Evolutionary conservation across 495 filamentous ascomycete species (phyloP).

Genomic region (Daldinia concentrica): DNA sequence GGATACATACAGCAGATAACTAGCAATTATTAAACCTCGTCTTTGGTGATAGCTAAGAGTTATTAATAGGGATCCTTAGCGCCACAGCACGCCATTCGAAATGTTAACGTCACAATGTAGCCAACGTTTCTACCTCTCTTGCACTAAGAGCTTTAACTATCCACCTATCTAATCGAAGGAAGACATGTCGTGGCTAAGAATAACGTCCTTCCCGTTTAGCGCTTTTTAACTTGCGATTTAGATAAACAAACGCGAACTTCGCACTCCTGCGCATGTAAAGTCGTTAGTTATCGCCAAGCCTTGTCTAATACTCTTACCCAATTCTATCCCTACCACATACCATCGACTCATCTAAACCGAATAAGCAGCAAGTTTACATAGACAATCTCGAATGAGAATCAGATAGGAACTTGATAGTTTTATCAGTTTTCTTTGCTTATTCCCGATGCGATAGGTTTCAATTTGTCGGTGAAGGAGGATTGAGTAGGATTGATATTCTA

Average conservation of each 20-base stretch:
- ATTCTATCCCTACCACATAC: conserved; percentile 11
- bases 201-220: conserved; percentile 1
- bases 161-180: background rate
- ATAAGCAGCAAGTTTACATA: background rate
- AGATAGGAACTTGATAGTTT: background rate
- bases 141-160: background rate
- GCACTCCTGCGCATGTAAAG: conserved; percentile 1
- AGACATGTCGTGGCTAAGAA: conserved; percentile 3
- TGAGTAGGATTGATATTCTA: conserved; percentile 23
- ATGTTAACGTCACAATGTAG: background rate
- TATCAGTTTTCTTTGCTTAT: conserved; percentile 4
- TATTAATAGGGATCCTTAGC: background rate
- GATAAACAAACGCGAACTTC: conserved; percentile 5
- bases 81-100: conserved; percentile 1
- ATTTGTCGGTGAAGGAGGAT: conserved; percentile 28
- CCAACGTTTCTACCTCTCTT: background rate
- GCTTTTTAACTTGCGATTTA: conserved; percentile 7
- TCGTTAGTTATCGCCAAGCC: conserved; percentile 17
- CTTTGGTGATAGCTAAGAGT: background rate
- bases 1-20: background rate
- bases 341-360: background rate
- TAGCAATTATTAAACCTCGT: background rate
- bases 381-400: background rate
- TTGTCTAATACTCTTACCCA: conserved; percentile 6
- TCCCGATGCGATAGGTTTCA: conserved; percentile 1